Conservation (phyloP, 768 basidiomycete genomes). For the Fomitopsis pulvina region DNA sequence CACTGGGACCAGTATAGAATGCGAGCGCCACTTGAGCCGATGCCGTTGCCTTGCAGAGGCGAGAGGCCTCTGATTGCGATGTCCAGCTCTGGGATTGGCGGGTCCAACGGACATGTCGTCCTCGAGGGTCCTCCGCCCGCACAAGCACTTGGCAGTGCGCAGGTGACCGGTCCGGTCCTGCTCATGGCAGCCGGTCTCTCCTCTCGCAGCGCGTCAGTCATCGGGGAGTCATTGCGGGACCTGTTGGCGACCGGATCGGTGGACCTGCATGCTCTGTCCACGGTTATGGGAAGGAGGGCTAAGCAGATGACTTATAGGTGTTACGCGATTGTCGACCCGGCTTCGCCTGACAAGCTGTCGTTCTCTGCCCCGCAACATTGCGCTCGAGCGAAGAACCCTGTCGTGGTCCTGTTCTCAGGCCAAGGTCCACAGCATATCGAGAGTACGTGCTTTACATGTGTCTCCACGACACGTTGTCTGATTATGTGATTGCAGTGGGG, state of each 20-base stretch:
- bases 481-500: conserved; percentile 24
- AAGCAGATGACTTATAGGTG: conserved; percentile 10
- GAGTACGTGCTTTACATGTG: conserved; percentile 22
- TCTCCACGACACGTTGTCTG: not conserved
- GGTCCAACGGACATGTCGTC: conserved; percentile 36
- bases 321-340: conserved; percentile 6
- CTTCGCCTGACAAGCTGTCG: not conserved
- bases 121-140: conserved; percentile 27
- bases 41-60: conserved; percentile 19
- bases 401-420: conserved; percentile 34
- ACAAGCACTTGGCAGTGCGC: not conserved
- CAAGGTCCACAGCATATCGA: conserved; percentile 34
- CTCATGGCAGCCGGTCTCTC: conserved; percentile 9
- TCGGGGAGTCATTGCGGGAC: not conserved
- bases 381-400: conserved; percentile 12
- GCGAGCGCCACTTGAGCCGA: conserved; percentile 26
- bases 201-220: conserved; percentile 2
- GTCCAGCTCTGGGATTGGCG: conserved; percentile 38
- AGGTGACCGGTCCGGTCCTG: not conserved
- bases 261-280: not conserved
- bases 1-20: conserved; percentile 33
- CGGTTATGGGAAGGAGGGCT: conserved; percentile 2
- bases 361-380: conserved; percentile 3
- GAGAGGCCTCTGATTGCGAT: conserved; percentile 30
- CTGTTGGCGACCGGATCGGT: not conserved